Evolutionary conservation across 23 red algal genomes (phyloP).

Genomic region (Agarophyton chilense): DNA sequence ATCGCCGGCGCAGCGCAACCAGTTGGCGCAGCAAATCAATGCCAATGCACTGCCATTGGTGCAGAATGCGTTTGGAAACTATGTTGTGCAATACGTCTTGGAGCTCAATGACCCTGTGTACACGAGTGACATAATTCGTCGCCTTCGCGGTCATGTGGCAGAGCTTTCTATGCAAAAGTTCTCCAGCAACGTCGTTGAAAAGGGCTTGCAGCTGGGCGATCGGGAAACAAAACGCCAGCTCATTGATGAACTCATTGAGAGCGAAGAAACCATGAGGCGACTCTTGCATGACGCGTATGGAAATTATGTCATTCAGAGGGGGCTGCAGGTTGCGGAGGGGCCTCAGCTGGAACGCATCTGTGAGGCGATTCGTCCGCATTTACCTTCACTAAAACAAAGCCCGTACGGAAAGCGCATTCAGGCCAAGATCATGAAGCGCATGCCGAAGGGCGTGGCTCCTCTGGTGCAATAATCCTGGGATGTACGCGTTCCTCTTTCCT

Average conservation of each 20-base stretch:
- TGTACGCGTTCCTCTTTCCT: background rate
- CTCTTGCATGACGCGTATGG: conserved; percentile 92
- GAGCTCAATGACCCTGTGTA: conserved; percentile 82
- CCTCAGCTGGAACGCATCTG: conserved; percentile 90
- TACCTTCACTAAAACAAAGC: conserved; percentile 80
- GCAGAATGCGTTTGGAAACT: conserved; percentile 94
- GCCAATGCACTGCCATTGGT: conserved; percentile 80
- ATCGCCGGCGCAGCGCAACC: conserved; percentile 73
- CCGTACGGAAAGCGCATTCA: conserved; percentile 98
- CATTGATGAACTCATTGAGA: conserved; percentile 86
- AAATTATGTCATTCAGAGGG: conserved; percentile 97
- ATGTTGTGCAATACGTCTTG: conserved; percentile 98
- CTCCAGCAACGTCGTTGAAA: conserved; percentile 97
- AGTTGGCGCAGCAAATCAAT: conserved; percentile 74
- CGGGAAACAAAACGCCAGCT: conserved; percentile 67
- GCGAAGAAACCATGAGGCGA: conserved; percentile 63
- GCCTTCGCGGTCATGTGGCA: conserved; percentile 79
- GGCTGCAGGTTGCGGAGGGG: conserved; percentile 80
- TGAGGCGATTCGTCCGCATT: conserved; percentile 93
- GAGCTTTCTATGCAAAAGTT: conserved; percentile 98
- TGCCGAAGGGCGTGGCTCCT: conserved; percentile 57
- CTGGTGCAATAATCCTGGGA: conserved; percentile 14
- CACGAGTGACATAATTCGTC: conserved; percentile 81
- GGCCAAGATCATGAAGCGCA: conserved; percentile 78
- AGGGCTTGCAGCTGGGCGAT: conserved; percentile 76